Evolutionary conservation across 31 red algal species (phyloP), one percentile per base, ranked within the genome.

Genomic region (Asparagopsis taxiformis): DNA sequence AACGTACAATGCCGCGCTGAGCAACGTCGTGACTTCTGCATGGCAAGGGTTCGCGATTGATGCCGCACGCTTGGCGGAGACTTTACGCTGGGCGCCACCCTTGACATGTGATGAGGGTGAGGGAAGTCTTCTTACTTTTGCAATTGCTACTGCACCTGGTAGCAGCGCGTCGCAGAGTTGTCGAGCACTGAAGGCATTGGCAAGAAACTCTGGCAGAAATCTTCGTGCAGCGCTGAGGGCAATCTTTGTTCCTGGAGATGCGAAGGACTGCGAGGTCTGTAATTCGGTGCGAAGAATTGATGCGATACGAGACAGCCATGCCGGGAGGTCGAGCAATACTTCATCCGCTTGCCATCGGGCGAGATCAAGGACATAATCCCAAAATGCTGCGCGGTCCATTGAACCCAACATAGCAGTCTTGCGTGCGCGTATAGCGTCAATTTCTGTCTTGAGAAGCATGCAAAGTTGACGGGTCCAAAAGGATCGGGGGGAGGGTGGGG

Each of bases 281-380:
- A 73, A 29, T 25, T 84, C 67, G 7, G 51, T 49, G 3, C 79
- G 56, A 11, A 84, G 3, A 28, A 57, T 68, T 22, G 66, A 34
- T 23, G 67, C 59, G 46, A 84, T 84, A 19, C 38, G 52, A 44
- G 44, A 22, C 32, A 74, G 68, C 79, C 79, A 84, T 53, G 65
- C 52, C 1, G 56, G 31, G 1, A 84, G 30, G 65, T 84, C 73
- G 22, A 88, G 65, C 31, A 88, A 65, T 4, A 34, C 71, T 53
- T 88, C 83, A 56, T 88, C 83, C 25, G 72, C 83, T 56, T 88
- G 83, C 83, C 83, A 88, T 25, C 83, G 62, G 15, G 72, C 72
- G 5, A 88, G 83, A 29, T 77, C 72, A 0, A 88, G 65, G 0
- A 88, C 62, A 51, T 88, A 88, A 38, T 70, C 25, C 83, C 83